These are phyloP conservation scores for Arxiozyma slooffiae DNA, from an alignment of 1,139 yeast species.

Conservation along the genomic window DNA sequence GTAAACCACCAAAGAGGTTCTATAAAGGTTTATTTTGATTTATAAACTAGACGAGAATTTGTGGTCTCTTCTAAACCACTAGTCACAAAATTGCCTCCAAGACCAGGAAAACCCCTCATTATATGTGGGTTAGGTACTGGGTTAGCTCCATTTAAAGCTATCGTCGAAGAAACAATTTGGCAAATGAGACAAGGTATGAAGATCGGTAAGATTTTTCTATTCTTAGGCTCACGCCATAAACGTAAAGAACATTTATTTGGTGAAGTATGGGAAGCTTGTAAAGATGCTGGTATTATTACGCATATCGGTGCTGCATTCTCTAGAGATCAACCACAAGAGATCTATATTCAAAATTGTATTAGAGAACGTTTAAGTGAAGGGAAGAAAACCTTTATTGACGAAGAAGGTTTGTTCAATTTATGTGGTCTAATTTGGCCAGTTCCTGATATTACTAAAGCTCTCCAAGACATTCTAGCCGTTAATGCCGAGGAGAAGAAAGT, in stretches of 20 bases:
- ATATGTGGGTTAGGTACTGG: constrained; percentile 99
- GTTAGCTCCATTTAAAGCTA: constrained; percentile 96
- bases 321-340: constrained; percentile 91
- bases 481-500: constrained; percentile 64
- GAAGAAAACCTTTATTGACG: constrained; percentile 66
- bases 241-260: constrained; percentile 94
- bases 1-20: constrained; percentile 93
- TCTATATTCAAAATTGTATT: constrained; percentile 90
- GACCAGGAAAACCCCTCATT: constrained; percentile 77
- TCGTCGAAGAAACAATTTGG: constrained; percentile 91
- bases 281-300: constrained; percentile 83
- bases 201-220: constrained; percentile 82
- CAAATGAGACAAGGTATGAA: constrained; percentile 81
- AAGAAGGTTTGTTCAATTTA: constrained; percentile 84
- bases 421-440: constrained; percentile 99
- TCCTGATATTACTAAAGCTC: constrained; percentile 87
- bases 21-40: constrained; percentile 70
- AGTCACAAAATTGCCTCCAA: constrained; percentile 90
- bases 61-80: constrained; percentile 95
- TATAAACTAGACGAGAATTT: constrained; percentile 78
- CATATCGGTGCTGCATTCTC: constrained; percentile 98
- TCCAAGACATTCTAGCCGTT: constrained; percentile 65
- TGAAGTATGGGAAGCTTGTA: constrained; percentile 94
- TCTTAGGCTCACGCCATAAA: constrained; percentile 91
- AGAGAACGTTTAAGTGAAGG: constrained; percentile 63